Percentiles rank a stretch among this genome's conserved stretches.
phyloP scores from a whole-genome alignment of 108 stramenopile species.

The Pinguiococcus pyrenoidosus region DNA sequence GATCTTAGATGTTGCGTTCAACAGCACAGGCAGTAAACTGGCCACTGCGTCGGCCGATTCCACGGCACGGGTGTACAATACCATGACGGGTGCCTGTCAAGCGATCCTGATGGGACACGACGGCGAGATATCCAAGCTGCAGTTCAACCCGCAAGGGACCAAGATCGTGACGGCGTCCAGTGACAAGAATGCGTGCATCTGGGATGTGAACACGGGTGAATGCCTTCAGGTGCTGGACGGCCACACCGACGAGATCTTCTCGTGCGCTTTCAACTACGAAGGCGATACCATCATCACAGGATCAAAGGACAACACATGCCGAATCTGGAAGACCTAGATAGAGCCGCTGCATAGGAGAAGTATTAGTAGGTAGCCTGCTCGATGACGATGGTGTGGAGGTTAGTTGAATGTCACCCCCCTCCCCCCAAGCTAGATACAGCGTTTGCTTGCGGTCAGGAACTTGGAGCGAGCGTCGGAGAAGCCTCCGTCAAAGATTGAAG shows the following conservation, averaged over 20 bases:
- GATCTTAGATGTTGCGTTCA: conserved; percentile 50
- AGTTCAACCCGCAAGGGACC: conserved; percentile 41
- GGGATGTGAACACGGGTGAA: conserved; percentile 46
- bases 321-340: conserved; percentile 48
- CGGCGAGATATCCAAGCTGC: conserved; percentile 51
- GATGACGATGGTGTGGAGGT: too few relatives aligned
- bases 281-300: conserved; percentile 52
- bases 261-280: conserved; percentile 53
- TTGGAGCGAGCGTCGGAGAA: too few relatives aligned
- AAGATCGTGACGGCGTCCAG: conserved; percentile 42
- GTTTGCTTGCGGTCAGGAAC: too few relatives aligned
- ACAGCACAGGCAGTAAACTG: conserved; percentile 39
- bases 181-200: conserved; percentile 46
- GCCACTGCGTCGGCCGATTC: conserved; percentile 52
- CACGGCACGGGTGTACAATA: conserved; percentile 48
- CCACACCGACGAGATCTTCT: conserved; percentile 53
- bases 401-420: too few relatives aligned
- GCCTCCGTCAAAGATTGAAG: too few relatives aligned
- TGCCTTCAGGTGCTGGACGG: conserved; percentile 49
- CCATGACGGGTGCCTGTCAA: conserved; percentile 48
- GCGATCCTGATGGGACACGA: conserved; percentile 54
- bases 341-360: too few relatives aligned
- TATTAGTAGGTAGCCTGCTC: too few relatives aligned
- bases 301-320: conserved; percentile 53
- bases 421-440: too few relatives aligned